These are phyloP conservation scores for Chaetomium sp. DNA, from an alignment of 2,329 filamentous ascomycete genomes.

Conservation along the genomic window DNA sequence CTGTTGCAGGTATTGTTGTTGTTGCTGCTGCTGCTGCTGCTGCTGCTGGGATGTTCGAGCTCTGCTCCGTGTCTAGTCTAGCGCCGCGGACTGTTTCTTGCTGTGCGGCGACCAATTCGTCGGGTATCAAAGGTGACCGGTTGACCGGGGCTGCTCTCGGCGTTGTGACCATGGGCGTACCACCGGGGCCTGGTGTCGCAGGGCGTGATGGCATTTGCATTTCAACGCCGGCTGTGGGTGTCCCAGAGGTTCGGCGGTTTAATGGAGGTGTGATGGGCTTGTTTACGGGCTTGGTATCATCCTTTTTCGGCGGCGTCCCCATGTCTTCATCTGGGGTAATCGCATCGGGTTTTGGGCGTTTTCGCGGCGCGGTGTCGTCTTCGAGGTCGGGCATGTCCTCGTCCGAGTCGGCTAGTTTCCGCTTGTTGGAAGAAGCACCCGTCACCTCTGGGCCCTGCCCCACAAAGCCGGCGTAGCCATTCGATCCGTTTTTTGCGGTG, in stretches of 20 bases:
- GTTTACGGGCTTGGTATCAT: conserved; percentile 16
- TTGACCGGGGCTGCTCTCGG: conserved; percentile 33
- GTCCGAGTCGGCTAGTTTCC: conserved; percentile 27
- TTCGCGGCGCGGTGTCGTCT: conserved; percentile 34
- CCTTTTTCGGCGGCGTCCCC: conserved; percentile 2
- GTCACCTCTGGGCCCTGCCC: conserved; percentile 21
- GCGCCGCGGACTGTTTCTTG: conserved; percentile 7
- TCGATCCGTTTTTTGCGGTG: conserved; percentile 20
- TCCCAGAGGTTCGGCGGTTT: conserved; percentile 43
- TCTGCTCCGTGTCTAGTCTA: conserved; percentile 13
- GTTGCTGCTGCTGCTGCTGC: conserved; percentile 18
- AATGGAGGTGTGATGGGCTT: conserved; percentile 37
- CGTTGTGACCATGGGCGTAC: conserved; percentile 37
- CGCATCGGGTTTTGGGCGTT: conserved; percentile 40
- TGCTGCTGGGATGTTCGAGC: conserved; percentile 14
- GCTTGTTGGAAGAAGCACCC: conserved; percentile 8
- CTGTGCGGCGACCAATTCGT: conserved; percentile 17
- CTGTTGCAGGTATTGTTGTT: conserved; percentile 1
- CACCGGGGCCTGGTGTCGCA: conserved; percentile 40
- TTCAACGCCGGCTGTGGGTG: conserved; percentile 50
- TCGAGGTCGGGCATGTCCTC: conserved; percentile 30
- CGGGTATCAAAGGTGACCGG: conserved; percentile 34
- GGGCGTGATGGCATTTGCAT: conserved; percentile 58
- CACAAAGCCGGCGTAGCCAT: conserved; percentile 19
- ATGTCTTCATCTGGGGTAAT: conserved; percentile 10